Base-by-base conservation (phyloP, 805 yeast genomes). In the Candida loeiensis region DNA sequence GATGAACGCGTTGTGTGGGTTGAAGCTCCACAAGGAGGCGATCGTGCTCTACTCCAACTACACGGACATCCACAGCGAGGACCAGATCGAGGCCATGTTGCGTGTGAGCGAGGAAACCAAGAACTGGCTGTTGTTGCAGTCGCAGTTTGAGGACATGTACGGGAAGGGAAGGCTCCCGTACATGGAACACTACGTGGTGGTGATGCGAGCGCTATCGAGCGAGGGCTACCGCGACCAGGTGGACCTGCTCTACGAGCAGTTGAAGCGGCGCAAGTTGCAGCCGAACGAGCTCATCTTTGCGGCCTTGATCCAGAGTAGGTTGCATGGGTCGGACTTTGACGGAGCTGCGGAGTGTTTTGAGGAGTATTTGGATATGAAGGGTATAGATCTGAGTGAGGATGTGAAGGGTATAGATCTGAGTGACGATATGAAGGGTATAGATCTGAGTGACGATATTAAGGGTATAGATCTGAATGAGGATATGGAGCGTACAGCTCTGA, bases 201-300 rank as follows among this genome's bases (percentile, higher is more conserved):
- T 82, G 9, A 79, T 85, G 74, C 59, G 66, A 39, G 78, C 84
- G 0, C 60, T 85, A 44, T 80, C 85, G 1, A 46, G 52, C 4
- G 54, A 64, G 24, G 81, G 77, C 7, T 78, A 75, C 47, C 58
- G 51, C 29, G 69, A 56, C 28, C 73, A 69, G 53, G 79, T 75
- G 8, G 74, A 73, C 19, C 58, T 54, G 41, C 61, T 85, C 41
- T 82, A 69, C 58, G 44, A 61, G n/a, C 73, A 76, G 50, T 50
- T 79, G 21, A 34, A 61, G 4, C 57, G 64, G 37, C 63, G 80
- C 39, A 68, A 70, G 1, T 65, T 78, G 51, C 50, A 45, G 3
- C 86, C 87, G 1, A 62, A 67, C 3, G 58, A 66, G 2, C 50
- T 55, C 6, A 64, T 79, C 1, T 56, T 68, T 37, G 64, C 68